These are phyloP conservation scores for Pseudogymnoascus sp. DNA, from an alignment of 2,329 filamentous ascomycete species.

Conservation along the genomic window DNA sequence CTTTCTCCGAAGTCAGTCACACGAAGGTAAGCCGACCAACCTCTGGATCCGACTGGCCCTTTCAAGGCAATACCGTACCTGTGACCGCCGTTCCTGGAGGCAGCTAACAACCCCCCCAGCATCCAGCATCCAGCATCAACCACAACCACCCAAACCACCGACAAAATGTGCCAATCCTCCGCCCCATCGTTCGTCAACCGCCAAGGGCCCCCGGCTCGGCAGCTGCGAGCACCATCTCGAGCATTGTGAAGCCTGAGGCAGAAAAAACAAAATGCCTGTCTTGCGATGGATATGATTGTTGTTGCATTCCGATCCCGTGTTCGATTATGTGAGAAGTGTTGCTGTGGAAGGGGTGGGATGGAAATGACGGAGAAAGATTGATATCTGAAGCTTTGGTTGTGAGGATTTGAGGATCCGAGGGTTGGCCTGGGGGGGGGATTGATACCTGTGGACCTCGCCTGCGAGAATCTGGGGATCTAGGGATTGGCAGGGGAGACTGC, in stretches of 20 bases:
- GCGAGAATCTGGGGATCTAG: background rate
- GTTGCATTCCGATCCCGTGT: constrained; percentile 47
- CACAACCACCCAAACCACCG: background rate
- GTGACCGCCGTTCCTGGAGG: background rate
- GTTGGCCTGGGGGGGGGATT: background rate
- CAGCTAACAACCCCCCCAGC: background rate
- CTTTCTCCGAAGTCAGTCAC: too few species aligned
- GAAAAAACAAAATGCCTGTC: too few species aligned
- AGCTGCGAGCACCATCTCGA: constrained; percentile 42
- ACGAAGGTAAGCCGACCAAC: background rate
- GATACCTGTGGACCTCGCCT: background rate
- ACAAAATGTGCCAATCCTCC: constrained; percentile 30
- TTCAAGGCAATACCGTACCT: background rate
- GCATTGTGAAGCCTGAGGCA: constrained; percentile 44
- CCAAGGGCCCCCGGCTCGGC: constrained; percentile 44
- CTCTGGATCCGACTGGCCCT: background rate
- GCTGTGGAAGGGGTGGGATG: too few species aligned
- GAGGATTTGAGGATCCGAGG: background rate
- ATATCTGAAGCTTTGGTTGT: background rate
- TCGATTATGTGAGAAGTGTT: too few species aligned
- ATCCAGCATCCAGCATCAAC: background rate
- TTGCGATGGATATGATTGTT: constrained; percentile 47
- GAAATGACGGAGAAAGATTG: too few species aligned
- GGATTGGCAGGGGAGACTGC: background rate
- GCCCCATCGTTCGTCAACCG: constrained; percentile 31